Conservation (phyloP, 2,329 filamentous ascomycete species). For the Colletotrichum sp. region DNA sequence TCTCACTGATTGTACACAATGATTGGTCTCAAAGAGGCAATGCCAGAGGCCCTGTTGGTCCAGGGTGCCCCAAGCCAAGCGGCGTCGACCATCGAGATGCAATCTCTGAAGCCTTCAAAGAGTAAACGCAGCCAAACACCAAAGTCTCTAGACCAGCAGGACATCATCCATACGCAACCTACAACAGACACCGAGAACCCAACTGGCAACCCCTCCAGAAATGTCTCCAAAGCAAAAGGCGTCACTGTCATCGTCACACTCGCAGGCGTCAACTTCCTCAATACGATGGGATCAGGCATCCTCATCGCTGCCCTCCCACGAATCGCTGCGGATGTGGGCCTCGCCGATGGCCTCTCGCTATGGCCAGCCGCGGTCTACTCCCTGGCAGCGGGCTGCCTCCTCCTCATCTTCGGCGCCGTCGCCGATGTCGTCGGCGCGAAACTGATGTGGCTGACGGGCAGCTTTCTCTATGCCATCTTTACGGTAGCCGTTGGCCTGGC, state of each 20-base stretch:
- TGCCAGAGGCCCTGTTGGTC: neutral
- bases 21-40: neutral
- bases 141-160: neutral
- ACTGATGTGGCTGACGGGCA: constrained; percentile 36
- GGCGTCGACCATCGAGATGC: neutral
- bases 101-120: neutral
- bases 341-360: constrained; percentile 32
- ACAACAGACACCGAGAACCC: neutral
- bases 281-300: constrained; percentile 40
- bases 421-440: constrained; percentile 41
- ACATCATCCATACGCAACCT: neutral
- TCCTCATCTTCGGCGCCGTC: constrained; percentile 41
- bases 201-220: neutral
- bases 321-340: constrained; percentile 38
- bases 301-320: constrained; percentile 40
- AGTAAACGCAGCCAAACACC: neutral
- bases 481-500: constrained; percentile 38
- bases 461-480: constrained; percentile 34
- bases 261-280: constrained; percentile 37
- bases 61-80: neutral
- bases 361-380: constrained; percentile 35
- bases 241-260: constrained; percentile 35
- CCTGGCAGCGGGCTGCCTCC: constrained; percentile 30
- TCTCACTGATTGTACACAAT: neutral
- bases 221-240: constrained; percentile 28